A percentile compares a stretch with the other conserved stretches of the same genome.
Conservation (phyloP, 2,329 filamentous ascomycete species). For the Zymoseptoria crescenta region DNA sequence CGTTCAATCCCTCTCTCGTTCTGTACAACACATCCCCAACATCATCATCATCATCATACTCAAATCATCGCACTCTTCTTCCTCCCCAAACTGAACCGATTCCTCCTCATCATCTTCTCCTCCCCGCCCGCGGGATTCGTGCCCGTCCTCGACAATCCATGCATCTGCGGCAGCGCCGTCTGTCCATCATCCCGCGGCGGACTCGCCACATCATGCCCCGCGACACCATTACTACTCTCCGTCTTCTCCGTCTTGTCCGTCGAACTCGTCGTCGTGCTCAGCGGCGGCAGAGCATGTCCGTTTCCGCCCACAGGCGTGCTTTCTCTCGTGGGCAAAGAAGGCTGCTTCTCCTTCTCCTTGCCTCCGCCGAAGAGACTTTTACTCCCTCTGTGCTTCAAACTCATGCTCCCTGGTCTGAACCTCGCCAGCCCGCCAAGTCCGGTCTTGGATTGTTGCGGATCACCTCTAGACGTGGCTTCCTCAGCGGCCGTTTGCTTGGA, state of each 20-base stretch:
- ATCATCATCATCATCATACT: background rate
- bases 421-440: constrained; percentile 48
- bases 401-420: constrained; percentile 62
- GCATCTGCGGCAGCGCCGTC: background rate
- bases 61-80: constrained; percentile 53
- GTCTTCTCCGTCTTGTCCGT: constrained; percentile 3
- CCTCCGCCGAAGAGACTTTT: constrained; percentile 38
- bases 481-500: constrained; percentile 57
- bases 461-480: constrained; percentile 33
- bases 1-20: background rate
- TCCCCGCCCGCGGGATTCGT: constrained; percentile 1
- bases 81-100: constrained; percentile 60
- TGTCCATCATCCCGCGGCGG: constrained; percentile 3
- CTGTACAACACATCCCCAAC: background rate
- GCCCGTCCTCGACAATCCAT: background rate
- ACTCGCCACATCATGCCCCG: background rate
- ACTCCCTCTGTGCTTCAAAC: constrained; percentile 51
- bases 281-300: background rate
- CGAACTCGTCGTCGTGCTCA: background rate
- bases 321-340: constrained; percentile 14
- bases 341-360: constrained; percentile 41
- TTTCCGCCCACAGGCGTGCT: background rate
- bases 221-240: background rate
- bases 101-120: constrained; percentile 43
- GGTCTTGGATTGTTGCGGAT: constrained; percentile 15